Evolutionary conservation across 2,329 filamentous ascomycete species (phyloP).

Genomic region (Exophiala aquamarina): DNA sequence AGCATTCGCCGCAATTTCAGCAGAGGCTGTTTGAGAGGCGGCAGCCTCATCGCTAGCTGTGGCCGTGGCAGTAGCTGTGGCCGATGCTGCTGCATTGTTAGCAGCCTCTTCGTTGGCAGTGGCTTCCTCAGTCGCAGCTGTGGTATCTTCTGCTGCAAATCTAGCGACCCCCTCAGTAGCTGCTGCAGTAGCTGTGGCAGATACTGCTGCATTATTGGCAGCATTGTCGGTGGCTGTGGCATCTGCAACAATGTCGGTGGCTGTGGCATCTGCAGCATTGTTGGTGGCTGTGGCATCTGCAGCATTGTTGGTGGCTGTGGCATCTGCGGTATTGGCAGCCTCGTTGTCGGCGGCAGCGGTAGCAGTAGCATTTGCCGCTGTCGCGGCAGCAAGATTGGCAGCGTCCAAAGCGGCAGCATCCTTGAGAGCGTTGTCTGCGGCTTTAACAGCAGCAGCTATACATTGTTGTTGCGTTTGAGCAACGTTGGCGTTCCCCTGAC

Average conservation of each 20-base stretch:
- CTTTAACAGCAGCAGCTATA: too few species aligned
- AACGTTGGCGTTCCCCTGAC: too few species aligned
- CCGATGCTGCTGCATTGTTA: constrained; percentile 7
- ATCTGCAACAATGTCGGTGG: not conserved
- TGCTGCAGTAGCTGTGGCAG: not conserved
- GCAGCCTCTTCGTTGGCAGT: constrained; percentile 1
- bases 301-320: constrained; percentile 5
- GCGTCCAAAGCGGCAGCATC: too few species aligned
- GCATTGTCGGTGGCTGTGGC: not conserved
- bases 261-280: constrained; percentile 8
- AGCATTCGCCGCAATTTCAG: not conserved
- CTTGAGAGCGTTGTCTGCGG: too few species aligned
- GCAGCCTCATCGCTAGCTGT: not conserved
- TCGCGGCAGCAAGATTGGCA: too few species aligned
- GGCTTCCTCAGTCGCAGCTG: constrained; percentile 8
- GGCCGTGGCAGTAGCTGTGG: not conserved
- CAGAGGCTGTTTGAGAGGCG: not conserved
- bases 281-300: constrained; percentile 5
- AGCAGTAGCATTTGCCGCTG: too few species aligned
- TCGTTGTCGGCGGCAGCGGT: constrained; percentile 7
- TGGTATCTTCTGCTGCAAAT: too few species aligned
- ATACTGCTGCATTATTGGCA: not conserved
- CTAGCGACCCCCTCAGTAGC: too few species aligned
- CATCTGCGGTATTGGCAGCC: constrained; percentile 6
- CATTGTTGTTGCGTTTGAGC: too few species aligned